A percentile compares a stretch with the other conserved stretches of the same genome.
phyloP scores from a whole-genome alignment of 495 filamentous ascomycete species.

The Aspergillus asperescens region DNA sequence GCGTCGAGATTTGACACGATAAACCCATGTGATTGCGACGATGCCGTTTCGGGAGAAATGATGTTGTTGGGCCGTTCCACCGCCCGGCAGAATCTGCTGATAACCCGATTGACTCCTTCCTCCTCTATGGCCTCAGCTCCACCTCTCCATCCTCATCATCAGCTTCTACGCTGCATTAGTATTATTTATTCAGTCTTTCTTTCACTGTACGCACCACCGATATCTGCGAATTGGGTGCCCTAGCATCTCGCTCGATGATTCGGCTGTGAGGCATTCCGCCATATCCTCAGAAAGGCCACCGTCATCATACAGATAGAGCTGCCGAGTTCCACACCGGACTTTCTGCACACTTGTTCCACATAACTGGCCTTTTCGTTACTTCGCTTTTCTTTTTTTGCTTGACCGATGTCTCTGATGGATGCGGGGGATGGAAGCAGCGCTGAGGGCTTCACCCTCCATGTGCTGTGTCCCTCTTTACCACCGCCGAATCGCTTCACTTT shows the following conservation, averaged over 20 bases:
- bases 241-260: no score
- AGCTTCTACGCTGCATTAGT: not conserved
- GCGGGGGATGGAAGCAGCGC: constrained; percentile 1
- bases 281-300: constrained; percentile 12
- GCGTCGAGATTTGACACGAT: not conserved
- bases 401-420: not conserved
- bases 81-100: constrained; percentile 26
- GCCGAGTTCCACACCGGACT: not conserved
- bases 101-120: not conserved
- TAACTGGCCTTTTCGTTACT: not conserved
- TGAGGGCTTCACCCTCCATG: constrained; percentile 49
- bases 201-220: not conserved
- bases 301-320: constrained; percentile 1
- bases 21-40: not conserved
- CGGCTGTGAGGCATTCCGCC: not conserved
- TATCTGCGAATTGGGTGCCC: not conserved
- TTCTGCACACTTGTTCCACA: not conserved
- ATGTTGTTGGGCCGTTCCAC: constrained; percentile 15
- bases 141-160: not conserved
- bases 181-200: not conserved
- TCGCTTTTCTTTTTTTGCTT: not conserved
- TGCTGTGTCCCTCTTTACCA: constrained; percentile 59
- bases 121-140: no score
- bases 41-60: constrained; percentile 8
- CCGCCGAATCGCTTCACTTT: constrained; percentile 52